Conservation (phyloP, 2,329 filamentous ascomycete genomes). For the Arachnopeziza araneosa region DNA sequence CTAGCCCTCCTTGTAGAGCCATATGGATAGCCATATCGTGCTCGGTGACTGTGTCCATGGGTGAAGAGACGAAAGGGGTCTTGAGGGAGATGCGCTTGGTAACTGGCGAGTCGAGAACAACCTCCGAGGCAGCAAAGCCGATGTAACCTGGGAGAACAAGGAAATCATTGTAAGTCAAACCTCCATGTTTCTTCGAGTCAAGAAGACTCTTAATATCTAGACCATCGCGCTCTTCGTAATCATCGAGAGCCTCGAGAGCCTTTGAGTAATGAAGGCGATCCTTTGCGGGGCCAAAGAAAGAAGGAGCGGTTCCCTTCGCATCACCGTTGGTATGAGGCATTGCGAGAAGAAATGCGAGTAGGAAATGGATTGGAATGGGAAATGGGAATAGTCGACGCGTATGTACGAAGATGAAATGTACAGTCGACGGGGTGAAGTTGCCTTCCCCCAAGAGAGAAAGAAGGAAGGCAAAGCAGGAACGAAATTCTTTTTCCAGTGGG, state of each 20-base stretch:
- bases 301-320: conserved; percentile 36
- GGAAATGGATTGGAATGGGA: conserved; percentile 18
- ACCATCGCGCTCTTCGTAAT: conserved; percentile 78
- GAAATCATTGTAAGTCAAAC: conserved; percentile 98
- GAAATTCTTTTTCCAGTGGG: not conserved
- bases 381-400: conserved; percentile 37
- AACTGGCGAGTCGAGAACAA: conserved; percentile 81
- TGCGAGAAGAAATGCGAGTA: conserved; percentile 33
- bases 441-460: conserved; percentile 50
- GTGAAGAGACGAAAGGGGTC: conserved; percentile 93
- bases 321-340: conserved; percentile 72
- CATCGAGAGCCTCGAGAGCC: conserved; percentile 74
- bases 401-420: conserved; percentile 35
- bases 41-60: conserved; percentile 99
- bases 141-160: conserved; percentile 95
- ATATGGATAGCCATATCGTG: conserved; percentile 99
- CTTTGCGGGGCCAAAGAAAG: conserved; percentile 33
- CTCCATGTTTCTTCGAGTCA: conserved; percentile 86
- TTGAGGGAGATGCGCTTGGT: conserved; percentile 95
- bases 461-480: conserved; percentile 23
- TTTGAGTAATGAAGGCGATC: conserved; percentile 66
- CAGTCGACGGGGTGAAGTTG: conserved; percentile 55
- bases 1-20: conserved; percentile 78
- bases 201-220: conserved; percentile 81
- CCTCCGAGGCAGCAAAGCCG: conserved; percentile 89